phyloP scores from a whole-genome alignment of 495 filamentous ascomycete genomes.

The Aspergillus taichungensis region DNA sequence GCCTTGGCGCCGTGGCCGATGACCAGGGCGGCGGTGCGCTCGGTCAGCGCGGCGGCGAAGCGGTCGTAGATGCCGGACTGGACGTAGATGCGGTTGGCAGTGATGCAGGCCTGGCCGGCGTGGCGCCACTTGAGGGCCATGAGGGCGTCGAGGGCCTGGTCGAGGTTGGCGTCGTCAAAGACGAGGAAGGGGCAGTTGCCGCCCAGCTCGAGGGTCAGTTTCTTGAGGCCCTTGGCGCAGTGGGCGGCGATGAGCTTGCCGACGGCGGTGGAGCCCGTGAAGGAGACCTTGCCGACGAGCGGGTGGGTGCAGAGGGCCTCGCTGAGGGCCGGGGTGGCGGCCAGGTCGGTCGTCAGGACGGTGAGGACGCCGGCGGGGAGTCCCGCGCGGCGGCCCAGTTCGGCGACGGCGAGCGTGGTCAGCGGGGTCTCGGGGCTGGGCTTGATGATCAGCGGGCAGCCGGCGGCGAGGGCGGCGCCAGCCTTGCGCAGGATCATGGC shows the following conservation, averaged over 20 bases:
- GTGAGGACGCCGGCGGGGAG: slow-evolving; percentile 50
- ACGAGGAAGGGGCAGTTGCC: slow-evolving; percentile 70
- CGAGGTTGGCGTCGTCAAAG: slow-evolving; percentile 64
- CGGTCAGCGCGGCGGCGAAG: slow-evolving; percentile 46
- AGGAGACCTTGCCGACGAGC: slow-evolving; percentile 62
- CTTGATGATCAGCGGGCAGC: slow-evolving; percentile 56
- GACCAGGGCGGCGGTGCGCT: slow-evolving; percentile 45
- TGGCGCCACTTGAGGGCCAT: slow-evolving; percentile 59
- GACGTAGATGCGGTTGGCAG: slow-evolving; percentile 64
- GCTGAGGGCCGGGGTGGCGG: slow-evolving; percentile 56
- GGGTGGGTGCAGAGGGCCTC: slow-evolving; percentile 56
- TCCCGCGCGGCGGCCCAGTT: slow-evolving; percentile 45
- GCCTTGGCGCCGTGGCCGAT: slow-evolving; percentile 54
- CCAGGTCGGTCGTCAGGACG: slow-evolving; percentile 46
- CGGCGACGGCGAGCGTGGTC: slow-evolving; percentile 43
- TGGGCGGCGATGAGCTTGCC: slow-evolving; percentile 53
- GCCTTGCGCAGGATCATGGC: slow-evolving; percentile 65
- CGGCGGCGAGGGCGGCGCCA: slow-evolving; percentile 59
- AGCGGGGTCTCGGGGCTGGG: slow-evolving; percentile 57
- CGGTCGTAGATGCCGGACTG: slow-evolving; percentile 48
- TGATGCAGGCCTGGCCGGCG: slow-evolving; percentile 66
- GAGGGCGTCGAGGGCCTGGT: slow-evolving; percentile 50
- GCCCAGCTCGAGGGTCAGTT: slow-evolving; percentile 63
- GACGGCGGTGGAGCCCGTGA: slow-evolving; percentile 61
- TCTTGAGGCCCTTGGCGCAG: slow-evolving; percentile 57